Evolutionary conservation across 164 flowering plant genomes (phyloP), one percentile per base, ranked within the genome.

Genomic region (Macadamia integrifolia): DNA sequence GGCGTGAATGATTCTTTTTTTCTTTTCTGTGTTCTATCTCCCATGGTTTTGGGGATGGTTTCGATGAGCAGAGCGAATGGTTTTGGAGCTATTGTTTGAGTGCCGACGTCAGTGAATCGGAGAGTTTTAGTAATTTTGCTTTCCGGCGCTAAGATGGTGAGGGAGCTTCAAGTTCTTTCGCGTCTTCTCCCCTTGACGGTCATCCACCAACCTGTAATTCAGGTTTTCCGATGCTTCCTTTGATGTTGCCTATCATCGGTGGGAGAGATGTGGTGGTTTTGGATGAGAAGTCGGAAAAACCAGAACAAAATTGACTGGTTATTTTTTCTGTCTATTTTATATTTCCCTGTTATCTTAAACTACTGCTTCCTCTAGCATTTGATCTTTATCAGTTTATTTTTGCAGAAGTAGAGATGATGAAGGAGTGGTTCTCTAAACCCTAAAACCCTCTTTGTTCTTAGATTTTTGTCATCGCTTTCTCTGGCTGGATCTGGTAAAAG

Each of bases 351-450:
- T 30, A 5, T 14, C 14, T 44, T 14, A 42, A 56, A 55, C n/a
- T 18, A n/a, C 35, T 18, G 55, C 43, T 29, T 23, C 18, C 62
- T 40, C 43, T 15, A 50, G 17, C 15, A 44, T n/a, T 30, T 63
- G 57, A 42, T 35, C 62, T 63, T 30, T 40, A 12, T 57, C 64
- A 1, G 44, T 28, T 15, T n/a, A 7, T 71, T 29, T 42, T 61
- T 80, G 66, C 79, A 86, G 97, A 89, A 64, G 65, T 81, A 29
- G 92, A 85, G 69, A 61, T 85, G 83, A 89, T 91, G 92, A 89
- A 88, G 79, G 95, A 91, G 75, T 69, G 89, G 23, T 91, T 91
- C 62, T 85, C 95, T 0, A 91, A 89, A 79, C 85, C 23, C 23
- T 23, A 23, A 23, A 23, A 23, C 23, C 0, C 23, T 23, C 23